Evolutionary conservation across 2,329 filamentous ascomycete species (phyloP), one percentile per base, ranked within the genome.

Genomic region (Aspergillus awamori): DNA sequence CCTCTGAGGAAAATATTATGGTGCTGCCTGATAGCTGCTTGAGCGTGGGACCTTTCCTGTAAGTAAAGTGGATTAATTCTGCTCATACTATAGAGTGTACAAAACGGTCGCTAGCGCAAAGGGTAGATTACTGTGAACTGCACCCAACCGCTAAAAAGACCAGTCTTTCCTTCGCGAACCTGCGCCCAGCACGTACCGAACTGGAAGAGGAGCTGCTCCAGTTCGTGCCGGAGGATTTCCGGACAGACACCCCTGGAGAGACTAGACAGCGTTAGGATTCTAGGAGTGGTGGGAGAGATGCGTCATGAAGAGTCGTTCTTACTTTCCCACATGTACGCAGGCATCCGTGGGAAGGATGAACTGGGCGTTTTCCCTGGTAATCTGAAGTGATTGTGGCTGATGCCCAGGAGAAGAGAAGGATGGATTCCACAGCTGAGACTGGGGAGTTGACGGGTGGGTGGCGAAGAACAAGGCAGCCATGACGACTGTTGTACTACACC

Each of bases 141-240:
- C 22, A 78, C 70, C 68, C 79, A 76, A 13, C 71, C 77, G 39
- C 69, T 72, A 0, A 76, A 74, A 13, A 78, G 67, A 4, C n/a
- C 20, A 1, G 5, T 24, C 13, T 11, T 53, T 5, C 36, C 51
- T 17, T n/a, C 5, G 24, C 30, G 51, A 39, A 53, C 30, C 20
- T 30, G 20, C 8, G 30, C 51, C 20, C 30, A 53, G 30, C 51
- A 53, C 8, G 5, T 17, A 15, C 51, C 51, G 11, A 53, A 53
- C 17, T 38, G 51, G 26, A 10, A 8, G 10, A 53, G 39, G 51
- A 53, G 51, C 22, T 22, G 8, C 28, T 53, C 51, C 13, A 53
- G 24, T n/a, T 52, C 30, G 10, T n/a, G 11, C 17, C 13, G 17
- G 48, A 52, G 48, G 17, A 28, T 10, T 4, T 17, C 39, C 5